Evolutionary conservation across 805 yeast species (phyloP).

Genomic region (Schwanniomyces occidentalis): DNA sequence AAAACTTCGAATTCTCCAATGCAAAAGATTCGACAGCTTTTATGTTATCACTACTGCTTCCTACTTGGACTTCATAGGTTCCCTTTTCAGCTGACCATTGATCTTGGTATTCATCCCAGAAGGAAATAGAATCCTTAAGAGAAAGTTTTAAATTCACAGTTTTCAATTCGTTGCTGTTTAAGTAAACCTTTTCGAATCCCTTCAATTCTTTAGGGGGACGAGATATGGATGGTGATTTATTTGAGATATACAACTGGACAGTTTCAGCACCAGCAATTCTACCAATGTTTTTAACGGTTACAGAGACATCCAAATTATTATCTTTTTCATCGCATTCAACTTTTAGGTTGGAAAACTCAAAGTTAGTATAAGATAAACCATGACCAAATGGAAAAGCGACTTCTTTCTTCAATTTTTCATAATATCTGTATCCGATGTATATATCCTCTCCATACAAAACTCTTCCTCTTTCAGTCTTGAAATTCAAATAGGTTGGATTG

Average conservation of each 20-base stretch:
- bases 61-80: constrained; percentile 24
- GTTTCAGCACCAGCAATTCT: constrained; percentile 26
- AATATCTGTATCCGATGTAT: constrained; percentile 31
- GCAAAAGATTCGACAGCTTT: constrained; percentile 6
- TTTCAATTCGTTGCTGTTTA: constrained; percentile 17
- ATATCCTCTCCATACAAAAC: constrained; percentile 35
- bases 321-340: constrained; percentile 15
- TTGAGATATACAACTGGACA: constrained; percentile 27
- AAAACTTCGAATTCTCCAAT: constrained; percentile 6
- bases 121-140: constrained; percentile 28
- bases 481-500: constrained; percentile 32
- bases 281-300: constrained; percentile 24
- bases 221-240: constrained; percentile 15
- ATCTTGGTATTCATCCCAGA: constrained; percentile 27
- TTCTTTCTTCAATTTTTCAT: constrained; percentile 24
- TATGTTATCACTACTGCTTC: constrained; percentile 21
- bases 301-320: constrained; percentile 18
- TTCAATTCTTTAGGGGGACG: constrained; percentile 30
- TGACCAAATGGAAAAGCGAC: constrained; percentile 35
- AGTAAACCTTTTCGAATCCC: constrained; percentile 28
- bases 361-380: constrained; percentile 32
- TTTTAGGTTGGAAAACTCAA: constrained; percentile 15
- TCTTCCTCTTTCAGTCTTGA: constrained; percentile 28
- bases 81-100: constrained; percentile 28
- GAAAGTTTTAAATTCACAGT: constrained; percentile 17